Conservation (phyloP, 129 eudicot species). For the Pulicaria dysenterica region DNA sequence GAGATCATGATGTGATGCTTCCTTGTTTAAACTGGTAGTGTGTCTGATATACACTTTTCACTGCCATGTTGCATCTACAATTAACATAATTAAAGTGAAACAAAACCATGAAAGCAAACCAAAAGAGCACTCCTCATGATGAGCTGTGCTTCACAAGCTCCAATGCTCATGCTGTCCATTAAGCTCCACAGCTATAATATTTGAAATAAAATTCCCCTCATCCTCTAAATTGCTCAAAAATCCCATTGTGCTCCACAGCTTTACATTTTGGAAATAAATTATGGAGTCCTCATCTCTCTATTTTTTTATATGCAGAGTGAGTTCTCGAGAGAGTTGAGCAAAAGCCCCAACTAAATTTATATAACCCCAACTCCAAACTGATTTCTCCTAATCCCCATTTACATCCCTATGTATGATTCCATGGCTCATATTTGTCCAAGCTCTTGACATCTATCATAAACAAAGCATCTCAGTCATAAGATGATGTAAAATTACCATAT, state of each 20-base stretch:
- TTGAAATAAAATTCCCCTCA: constrained; percentile 68
- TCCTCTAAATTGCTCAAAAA: constrained; percentile 75
- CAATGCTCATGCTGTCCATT: constrained; percentile 86
- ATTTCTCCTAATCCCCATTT: constrained; percentile 68
- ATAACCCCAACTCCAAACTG: constrained; percentile 75
- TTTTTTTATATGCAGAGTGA: constrained; percentile 45
- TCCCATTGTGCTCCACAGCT: constrained; percentile 92
- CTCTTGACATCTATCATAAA: constrained; percentile 93
- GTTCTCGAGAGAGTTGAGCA: constrained; percentile 61
- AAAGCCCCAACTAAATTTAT: constrained; percentile 59
- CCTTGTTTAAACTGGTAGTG: constrained; percentile 11
- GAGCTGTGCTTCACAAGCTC: constrained; percentile 98
- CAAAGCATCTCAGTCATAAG: constrained; percentile 90
- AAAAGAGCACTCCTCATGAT: constrained; percentile 89
- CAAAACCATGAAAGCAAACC: constrained; percentile 90
- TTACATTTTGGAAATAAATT: constrained; percentile 62
- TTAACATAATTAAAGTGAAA: constrained; percentile 36
- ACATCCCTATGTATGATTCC: constrained; percentile 94
- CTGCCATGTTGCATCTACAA: constrained; percentile 34
- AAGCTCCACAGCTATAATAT: constrained; percentile 78
- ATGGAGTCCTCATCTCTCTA: constrained; percentile 61
- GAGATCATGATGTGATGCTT: background rate
- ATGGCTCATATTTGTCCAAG: constrained; percentile 95
- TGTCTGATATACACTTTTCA: constrained; percentile 27
- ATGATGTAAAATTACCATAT: constrained; percentile 49